phyloP scores from a whole-genome alignment of 1,284 basidiomycete species.

The Papiliotrema laurentii region DNA sequence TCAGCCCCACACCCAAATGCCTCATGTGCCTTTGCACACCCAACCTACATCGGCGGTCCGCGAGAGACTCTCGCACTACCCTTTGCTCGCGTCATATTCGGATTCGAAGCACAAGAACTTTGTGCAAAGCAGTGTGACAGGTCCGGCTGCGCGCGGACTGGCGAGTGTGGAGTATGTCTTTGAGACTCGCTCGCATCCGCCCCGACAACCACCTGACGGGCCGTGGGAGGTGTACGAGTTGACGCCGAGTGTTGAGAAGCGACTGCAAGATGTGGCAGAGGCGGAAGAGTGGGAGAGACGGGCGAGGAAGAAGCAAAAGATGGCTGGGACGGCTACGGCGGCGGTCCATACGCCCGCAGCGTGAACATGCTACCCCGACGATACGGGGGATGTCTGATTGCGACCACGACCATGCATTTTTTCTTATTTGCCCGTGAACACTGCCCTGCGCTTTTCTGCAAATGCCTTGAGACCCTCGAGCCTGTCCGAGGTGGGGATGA shows the following conservation, averaged over 20 bases:
- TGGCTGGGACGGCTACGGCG: background rate
- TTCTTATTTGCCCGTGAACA: constrained; percentile 63
- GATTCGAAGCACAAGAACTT: constrained; percentile 13
- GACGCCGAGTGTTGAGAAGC: constrained; percentile 13
- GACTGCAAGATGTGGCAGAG: constrained; percentile 22
- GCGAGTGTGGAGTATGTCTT: constrained; percentile 44
- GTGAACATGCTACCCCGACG: no score
- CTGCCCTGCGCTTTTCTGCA: constrained; percentile 75
- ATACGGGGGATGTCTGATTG: background rate
- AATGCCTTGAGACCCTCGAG: constrained; percentile 83
- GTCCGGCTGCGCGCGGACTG: constrained; percentile 25
- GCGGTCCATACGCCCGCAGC: constrained; percentile 1
- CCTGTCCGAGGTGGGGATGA: constrained; percentile 74
- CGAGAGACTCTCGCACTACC: constrained; percentile 27
- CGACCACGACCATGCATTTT: background rate
- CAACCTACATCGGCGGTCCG: constrained; percentile 30
- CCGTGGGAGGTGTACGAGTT: constrained; percentile 3
- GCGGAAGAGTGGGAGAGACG: constrained; percentile 42
- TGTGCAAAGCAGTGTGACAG: constrained; percentile 17
- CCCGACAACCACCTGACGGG: background rate
- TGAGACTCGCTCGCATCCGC: constrained; percentile 8
- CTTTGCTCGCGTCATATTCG: constrained; percentile 20
- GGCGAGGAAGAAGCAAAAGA: constrained; percentile 8
- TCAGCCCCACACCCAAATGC: constrained; percentile 46
- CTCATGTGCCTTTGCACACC: constrained; percentile 40